These are phyloP conservation scores for Suillus spraguei DNA, from an alignment of 768 basidiomycete species.

Conservation along the genomic window DNA sequence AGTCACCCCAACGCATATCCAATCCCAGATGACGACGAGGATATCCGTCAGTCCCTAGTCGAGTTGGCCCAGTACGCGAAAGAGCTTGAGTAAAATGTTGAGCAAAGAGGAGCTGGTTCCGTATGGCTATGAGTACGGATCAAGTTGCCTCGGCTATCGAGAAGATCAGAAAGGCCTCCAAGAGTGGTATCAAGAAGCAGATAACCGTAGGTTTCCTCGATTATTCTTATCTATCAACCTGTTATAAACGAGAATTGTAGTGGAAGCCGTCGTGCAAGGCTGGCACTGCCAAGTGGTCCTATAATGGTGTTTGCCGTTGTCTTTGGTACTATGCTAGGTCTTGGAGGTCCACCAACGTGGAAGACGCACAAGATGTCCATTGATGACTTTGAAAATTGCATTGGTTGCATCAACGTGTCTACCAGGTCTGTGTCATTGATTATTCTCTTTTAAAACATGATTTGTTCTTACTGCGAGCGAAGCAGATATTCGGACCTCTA, in stretches of 20 bases:
- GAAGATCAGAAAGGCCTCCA: conserved; percentile 46
- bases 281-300: conserved; percentile 48
- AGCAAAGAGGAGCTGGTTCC: conserved; percentile 17
- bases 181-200: conserved; percentile 54
- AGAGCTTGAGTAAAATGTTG: conserved; percentile 32
- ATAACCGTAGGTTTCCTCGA: conserved; percentile 39
- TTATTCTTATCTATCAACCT: background rate
- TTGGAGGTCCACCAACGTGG: conserved; percentile 48
- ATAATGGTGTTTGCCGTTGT: conserved; percentile 53
- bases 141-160: conserved; percentile 45
- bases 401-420: conserved; percentile 38
- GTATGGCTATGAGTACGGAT: conserved; percentile 35
- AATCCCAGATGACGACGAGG: conserved; percentile 38
- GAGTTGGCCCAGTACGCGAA: conserved; percentile 37
- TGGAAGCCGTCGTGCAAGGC: conserved; percentile 55
- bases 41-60: conserved; percentile 30
- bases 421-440: conserved; percentile 35
- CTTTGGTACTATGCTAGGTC: conserved; percentile 47
- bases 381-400: conserved; percentile 34
- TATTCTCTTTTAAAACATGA: background rate
- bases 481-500: conserved; percentile 42
- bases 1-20: conserved; percentile 35
- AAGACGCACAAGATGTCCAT: conserved; percentile 49
- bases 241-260: conserved; percentile 31
- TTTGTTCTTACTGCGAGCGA: conserved; percentile 3